Conservation (phyloP, 768 basidiomycete species). For the Lentinus brumalis region DNA sequence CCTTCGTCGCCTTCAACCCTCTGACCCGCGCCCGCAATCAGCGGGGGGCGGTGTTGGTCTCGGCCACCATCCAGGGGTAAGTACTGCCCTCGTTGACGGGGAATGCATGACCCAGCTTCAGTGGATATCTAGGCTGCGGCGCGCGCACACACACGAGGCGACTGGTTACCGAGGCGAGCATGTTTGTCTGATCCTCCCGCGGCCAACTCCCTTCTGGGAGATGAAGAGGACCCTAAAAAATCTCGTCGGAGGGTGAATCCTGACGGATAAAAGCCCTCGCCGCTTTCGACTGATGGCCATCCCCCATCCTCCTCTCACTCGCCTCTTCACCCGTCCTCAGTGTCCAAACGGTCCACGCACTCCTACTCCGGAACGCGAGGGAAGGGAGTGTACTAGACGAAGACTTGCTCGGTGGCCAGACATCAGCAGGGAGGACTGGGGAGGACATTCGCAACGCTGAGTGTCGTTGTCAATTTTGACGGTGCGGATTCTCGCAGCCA, state of each 20-base stretch:
- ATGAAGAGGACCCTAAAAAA: neutral
- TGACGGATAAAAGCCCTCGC: neutral
- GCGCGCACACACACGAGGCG: neutral
- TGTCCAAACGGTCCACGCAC: neutral
- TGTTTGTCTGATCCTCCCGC: neutral
- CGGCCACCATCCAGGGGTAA: neutral
- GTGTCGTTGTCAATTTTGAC: constrained; percentile 8
- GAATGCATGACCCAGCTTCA: neutral
- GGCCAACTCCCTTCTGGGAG: neutral
- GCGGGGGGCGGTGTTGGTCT: neutral
- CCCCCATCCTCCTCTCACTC: neutral
- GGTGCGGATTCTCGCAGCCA: constrained; percentile 22
- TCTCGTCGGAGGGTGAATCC: neutral
- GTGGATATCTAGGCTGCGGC: neutral
- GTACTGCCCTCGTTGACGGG: neutral
- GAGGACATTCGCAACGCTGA: neutral
- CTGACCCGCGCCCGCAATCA: neutral
- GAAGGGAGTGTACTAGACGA: neutral
- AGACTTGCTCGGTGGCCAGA: neutral
- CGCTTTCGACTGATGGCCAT: neutral
- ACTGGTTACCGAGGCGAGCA: neutral
- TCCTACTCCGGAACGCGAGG: neutral
- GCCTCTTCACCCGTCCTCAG: neutral
- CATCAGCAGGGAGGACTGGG: neutral
- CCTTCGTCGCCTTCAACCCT: neutral